Evolutionary conservation across 495 filamentous ascomycete genomes (phyloP), one percentile per base, ranked within the genome.

Genomic region (Podospora pseudoanserina): DNA sequence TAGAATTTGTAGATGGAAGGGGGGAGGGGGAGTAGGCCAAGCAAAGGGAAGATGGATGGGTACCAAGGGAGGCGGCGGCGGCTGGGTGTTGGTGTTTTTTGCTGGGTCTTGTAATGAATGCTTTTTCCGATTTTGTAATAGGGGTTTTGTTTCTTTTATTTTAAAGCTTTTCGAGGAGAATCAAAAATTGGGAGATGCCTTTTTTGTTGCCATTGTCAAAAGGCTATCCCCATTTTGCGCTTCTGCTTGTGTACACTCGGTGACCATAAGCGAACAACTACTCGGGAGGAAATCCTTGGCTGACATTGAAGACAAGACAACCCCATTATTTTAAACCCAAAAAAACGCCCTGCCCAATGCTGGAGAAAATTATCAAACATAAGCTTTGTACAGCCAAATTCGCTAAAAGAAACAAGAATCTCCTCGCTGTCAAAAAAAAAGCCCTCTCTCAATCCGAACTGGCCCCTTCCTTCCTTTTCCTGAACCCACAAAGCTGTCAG

Each of bases 331-430:
- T 30, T 55, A 54, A 62, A 71, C 49, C 4, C 28, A 57, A 18
- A 64, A 64, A 34, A 69, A 73, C 64, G 71, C 71, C 71, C 32
- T 68, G 68, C 65, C 71, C 63, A 16, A 73, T 73, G 71, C 71
- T 73, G 64, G 65, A 68, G 55, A 67, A 66, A 66, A 66, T 60
- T 60, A 65, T 49, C 59, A 34, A 63, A 39, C n/a, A 59, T 6
- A 58, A 26, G 16, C 59, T 64, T 44, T 58, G 39, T 68, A 66
- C 70, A 68, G 67, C 67, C 69, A 70, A 27, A 71, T 64, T 61
- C 63, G 54, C 66, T 66, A 60, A 66, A 19, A 23, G 16, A 58
- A 20, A 58, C 23, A 58, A 26, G 23, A 58, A 19, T 18, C n/a
- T n/a, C 18, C 23, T 58, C 55, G 23, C 23, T 58, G 23, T 7